Evolutionary conservation across 441 rosid genomes (phyloP), one percentile per base, ranked within the genome.

Genomic region (Raphanus hybrid): DNA sequence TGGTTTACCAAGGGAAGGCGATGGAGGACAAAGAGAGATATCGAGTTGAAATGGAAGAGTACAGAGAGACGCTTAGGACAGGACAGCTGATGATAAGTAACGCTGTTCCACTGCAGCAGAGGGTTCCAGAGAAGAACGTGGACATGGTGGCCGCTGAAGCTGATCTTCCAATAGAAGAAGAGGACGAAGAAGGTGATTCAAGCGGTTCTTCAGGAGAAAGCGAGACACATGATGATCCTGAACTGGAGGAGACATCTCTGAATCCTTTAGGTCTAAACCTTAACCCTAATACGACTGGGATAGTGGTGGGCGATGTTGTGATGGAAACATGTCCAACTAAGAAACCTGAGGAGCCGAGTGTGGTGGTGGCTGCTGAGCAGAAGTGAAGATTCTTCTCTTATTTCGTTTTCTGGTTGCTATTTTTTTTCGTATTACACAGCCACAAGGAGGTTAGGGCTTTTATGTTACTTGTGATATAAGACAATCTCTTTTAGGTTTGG

Each of bases 21-120:
- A 68, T 85, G 63, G 84, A 84, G 81, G 99, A 96, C 70, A 96
- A 91, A 80, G 97, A 96, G 86, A 78, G 99, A 60, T 96, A 96
- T 79, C 84, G 87, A 82, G 60, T 70, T 75, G 97, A 96, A 84
- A 92, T 93, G 99, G 97, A 89, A 80, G 88, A 75, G 67, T 93
- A 96, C 83, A 83, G 86, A 75, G 97, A 90, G 86, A 88, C 86
- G 68, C 78, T 84, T 75, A 91, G 80, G 83, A 82, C 83, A 0
- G 92, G 88, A 23, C 86, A 85, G 82, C 80, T 90, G 3, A 77
- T 91, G 3, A 77, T 91, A 65, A 88, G 92, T n/a, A 81, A 87
- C 75, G 97, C 92, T 59, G 80, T 90, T 57, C 97, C 98, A 14
- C 61, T 91, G 27, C 97, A 89, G 76, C 98, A 90, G 81, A 83